Base-by-base conservation (phyloP, 352 stramenopile genomes). In the Globisporangium viniferum region DNA sequence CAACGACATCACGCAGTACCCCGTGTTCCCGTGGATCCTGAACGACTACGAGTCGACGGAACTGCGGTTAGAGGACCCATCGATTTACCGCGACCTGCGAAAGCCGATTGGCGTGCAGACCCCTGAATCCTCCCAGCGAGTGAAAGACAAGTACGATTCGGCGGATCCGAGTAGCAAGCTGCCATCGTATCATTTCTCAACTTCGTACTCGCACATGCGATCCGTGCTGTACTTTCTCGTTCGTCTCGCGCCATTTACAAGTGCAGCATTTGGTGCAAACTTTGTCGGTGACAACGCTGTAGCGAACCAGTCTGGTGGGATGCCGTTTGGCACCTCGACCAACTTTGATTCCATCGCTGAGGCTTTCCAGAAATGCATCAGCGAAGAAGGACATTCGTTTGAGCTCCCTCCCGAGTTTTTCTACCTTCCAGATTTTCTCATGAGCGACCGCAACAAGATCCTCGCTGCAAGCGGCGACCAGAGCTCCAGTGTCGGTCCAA, bases 1-100 rank as follows among this genome's bases (percentile, higher is more conserved):
- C 76, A 99, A 99, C 74, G 97, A 99, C 69, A 91, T 98, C 12
- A 98, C 93, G 54, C 97, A 99, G 75, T 99, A 99, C 75, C 97
- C 98, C 9, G 67, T 99, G 2, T 99, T 99, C 68, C 98, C 98
- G 7, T 99, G 98, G 98, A 86, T 99, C 22, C 71, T 99, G 3
- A 90, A 90, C 18, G 96, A 99, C 70, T 99, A 99, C 74, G 84
- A 83, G 18, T 98, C 91, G 9, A 74, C 89, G 20, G 86, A 97
- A 70, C 85, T 99, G 35, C 91, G 99, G 69, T 78, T 99, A 12
- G 85, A 92, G 44, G 90, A 99, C 71, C 86, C 86, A 64, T 70
- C 72, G 35, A 97, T 97, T 61, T 99, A 97, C 75, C 92, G 98
- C 20, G 98, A 99, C 73, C 75, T 99, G 22, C 92, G 82, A 14